phyloP scores from a whole-genome alignment of 495 filamentous ascomycete species.

The Wilcoxina mikolae region DNA sequence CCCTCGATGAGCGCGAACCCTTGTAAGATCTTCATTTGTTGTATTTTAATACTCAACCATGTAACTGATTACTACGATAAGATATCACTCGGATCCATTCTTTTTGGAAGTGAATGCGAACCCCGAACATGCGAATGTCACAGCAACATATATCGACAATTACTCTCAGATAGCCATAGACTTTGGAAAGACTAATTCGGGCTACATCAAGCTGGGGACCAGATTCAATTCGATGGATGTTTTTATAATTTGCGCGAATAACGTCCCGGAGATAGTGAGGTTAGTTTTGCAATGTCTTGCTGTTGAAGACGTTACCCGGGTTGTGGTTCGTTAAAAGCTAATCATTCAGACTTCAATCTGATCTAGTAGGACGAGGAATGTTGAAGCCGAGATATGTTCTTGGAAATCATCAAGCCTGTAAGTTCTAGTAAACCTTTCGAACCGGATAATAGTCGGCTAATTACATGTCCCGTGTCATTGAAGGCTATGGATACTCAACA shows the following conservation, averaged over 20 bases:
- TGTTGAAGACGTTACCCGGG: no score
- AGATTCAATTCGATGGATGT: conserved; percentile 21
- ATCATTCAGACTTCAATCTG: conserved; percentile 17
- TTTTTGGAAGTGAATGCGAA: conserved; percentile 23
- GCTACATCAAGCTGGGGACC: conserved; percentile 19
- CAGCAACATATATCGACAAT: conserved; percentile 26
- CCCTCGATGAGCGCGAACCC: conserved; percentile 20
- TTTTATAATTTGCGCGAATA: conserved; percentile 18
- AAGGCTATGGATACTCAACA: conserved; percentile 12
- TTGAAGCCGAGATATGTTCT: conserved; percentile 22
- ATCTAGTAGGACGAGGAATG: conserved; percentile 20
- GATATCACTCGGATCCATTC: conserved; percentile 28
- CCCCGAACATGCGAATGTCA: conserved; percentile 13
- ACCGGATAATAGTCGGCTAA: background rate
- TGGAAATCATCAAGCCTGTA: conserved; percentile 24
- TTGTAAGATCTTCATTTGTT: no score
- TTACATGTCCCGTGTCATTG: no score
- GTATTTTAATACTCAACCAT: no score
- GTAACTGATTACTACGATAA: no score
- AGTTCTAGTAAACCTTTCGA: no score
- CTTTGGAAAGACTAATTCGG: conserved; percentile 17
- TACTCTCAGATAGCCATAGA: conserved; percentile 29
- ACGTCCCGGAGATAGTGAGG: conserved; percentile 21
- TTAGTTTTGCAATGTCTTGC: no score
- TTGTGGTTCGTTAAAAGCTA: background rate